Base-by-base conservation (phyloP, 345 rosid genomes). In the Eucalyptus pauciflora region DNA sequence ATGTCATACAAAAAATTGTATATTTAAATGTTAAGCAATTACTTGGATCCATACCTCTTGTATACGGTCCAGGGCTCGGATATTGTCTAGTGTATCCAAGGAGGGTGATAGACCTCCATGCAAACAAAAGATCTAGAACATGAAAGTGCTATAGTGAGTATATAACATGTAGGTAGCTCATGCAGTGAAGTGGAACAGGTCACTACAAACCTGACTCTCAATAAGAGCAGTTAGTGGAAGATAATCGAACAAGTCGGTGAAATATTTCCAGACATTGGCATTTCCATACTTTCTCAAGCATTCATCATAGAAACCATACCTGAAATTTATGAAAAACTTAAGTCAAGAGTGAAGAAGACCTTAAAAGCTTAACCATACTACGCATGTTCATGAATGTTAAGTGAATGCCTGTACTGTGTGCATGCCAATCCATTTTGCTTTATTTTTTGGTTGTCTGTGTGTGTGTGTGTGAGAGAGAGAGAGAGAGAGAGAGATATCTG, bases 21-120 rank as follows among this genome's bases (percentile, higher is more conserved):
- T 11, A 10, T 76, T 37, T 76, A 33, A 76, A 76, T 76, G 48
- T 76, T 41, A 76, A 76, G 48, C 48, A 76, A 76, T 62, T 62
- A 62, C 31, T 62, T 62, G 43, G 81, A 71, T 41, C 48, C 86
- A 89, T 86, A 95, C 98, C 94, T 97, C 99, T 90, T 96, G 98
- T 92, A 95, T 95, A 37, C 99, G 98, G 92, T 97, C 98, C 91
- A 97, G 92, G 83, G 97, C 94, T 89, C 98, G 92, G 85, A 97
- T 95, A 89, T 97, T 97, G 94, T 97, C 99, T 86, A 97, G 92
- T 20, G 97, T 96, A 93, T 97, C 99, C 92, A 97, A 90, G 90
- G 99, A 97, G 69, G 98, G 98, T 81, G 99, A 97, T 62, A 97
- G 96, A 64, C 99, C 99, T 89, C 99, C 99, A 90, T 97, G 99